phyloP scores from a whole-genome alignment of 2,329 filamentous ascomycete genomes.

The Helotiales sp. region DNA sequence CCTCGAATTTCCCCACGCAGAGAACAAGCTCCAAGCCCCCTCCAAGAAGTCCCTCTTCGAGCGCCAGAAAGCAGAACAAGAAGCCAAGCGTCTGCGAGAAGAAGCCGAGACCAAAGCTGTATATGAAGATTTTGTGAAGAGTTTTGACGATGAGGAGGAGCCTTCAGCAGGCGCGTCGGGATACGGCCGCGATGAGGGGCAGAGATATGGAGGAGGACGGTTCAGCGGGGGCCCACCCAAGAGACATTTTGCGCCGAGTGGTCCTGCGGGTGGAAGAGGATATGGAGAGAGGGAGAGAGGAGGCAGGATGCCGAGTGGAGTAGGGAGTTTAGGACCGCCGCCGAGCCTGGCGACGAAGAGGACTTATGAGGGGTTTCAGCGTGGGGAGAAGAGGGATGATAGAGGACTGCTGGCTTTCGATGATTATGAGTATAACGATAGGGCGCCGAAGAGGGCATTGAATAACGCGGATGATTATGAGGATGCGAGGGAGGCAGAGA shows the following conservation, averaged over 20 bases:
- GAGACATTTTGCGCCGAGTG: slow-evolving; percentile 63
- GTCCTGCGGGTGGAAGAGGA: slow-evolving; percentile 37
- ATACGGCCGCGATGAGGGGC: slow-evolving; percentile 22
- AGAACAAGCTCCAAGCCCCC: slow-evolving; percentile 78
- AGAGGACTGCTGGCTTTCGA: slow-evolving; percentile 42
- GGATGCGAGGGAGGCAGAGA: slow-evolving; percentile 45
- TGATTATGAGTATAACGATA: slow-evolving; percentile 39
- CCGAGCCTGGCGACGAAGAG: slow-evolving; percentile 59
- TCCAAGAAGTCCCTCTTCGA: slow-evolving; percentile 88
- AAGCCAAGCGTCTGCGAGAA: slow-evolving; percentile 84
- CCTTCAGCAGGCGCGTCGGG: slow-evolving; percentile 27
- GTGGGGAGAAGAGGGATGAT: slow-evolving; percentile 42
- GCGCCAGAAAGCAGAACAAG: slow-evolving; percentile 84
- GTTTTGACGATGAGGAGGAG: slow-evolving; percentile 64
- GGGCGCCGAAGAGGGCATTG: slow-evolving; percentile 34
- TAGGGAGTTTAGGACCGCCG: slow-evolving; percentile 64
- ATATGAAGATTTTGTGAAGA: slow-evolving; percentile 86
- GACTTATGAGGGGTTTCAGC: slow-evolving; percentile 53
- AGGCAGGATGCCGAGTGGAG: slow-evolving; percentile 58
- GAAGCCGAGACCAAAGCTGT: slow-evolving; percentile 86
- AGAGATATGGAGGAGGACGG: slow-evolving; percentile 28
- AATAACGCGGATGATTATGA: slow-evolving; percentile 45
- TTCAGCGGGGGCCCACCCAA: slow-evolving; percentile 49
- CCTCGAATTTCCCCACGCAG: slow-evolving; percentile 68
- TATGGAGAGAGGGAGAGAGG: slow-evolving; percentile 36